Evolutionary conservation across 768 basidiomycete genomes (phyloP), one percentile per base, ranked within the genome.

Genomic region (Terana coerulea): DNA sequence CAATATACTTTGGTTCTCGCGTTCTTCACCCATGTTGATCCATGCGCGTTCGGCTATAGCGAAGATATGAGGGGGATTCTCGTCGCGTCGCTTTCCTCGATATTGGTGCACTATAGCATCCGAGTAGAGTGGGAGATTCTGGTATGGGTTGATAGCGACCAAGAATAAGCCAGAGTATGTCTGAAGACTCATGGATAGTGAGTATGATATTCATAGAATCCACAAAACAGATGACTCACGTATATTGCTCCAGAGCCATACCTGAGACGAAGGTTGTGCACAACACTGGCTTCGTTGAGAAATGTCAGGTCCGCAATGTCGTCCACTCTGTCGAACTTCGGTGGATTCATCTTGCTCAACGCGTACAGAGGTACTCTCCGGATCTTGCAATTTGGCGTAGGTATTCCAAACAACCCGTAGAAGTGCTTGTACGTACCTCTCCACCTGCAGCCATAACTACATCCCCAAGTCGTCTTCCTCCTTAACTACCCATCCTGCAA

Each of bases 221-320:
- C 35, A 44, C 42, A n/a, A 9, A 24, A 17, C 12, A 39, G 30
- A 33, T n/a, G 15, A 77, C 91, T 66, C 65, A 93, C 94, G 71
- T 95, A 95, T 60, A 98, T 97, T 47, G 88, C 84, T 33, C 89
- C 92, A 39, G 88, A 88, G 45, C 88, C 88, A 69, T 94, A 98
- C 68, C 97, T 79, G 60, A 91, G 72, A 52, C 93, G 82, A 25
- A 98, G 81, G 71, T 98, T 98, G 66, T 98, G 92, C n/a, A 98
- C 95, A 37, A 99, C 97, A 60, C 91, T 93, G 10, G 97, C 95
- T 76, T 99, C 97, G 67, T 98, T 98, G 52, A 98, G 75, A 72
- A 93, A 97, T 0, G 97, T 98, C 55, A 99, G 77, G 72, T 98
- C 95, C 35, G 97, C 97, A 57, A 98, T 98, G 67, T 99, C 97